Evolutionary conservation across 805 yeast genomes (phyloP).

Genomic region (Metahyphopichia silvanorum): DNA sequence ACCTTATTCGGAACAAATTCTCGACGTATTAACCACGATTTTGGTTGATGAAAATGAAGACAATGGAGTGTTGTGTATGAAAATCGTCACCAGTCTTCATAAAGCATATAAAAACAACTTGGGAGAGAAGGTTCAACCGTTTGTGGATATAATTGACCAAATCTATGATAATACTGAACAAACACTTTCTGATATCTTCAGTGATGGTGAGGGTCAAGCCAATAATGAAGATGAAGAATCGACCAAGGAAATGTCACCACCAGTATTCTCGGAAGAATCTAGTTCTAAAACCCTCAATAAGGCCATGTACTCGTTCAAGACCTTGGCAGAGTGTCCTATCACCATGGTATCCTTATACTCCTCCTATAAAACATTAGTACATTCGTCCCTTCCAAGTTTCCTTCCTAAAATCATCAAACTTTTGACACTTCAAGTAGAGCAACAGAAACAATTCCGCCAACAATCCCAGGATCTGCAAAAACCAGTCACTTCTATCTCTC

Average conservation of each 20-base stretch:
- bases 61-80: conserved; percentile 89
- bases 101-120: conserved; percentile 73
- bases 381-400: conserved; percentile 67
- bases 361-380: conserved; percentile 74
- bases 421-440: conserved; percentile 73
- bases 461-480: conserved; percentile 54
- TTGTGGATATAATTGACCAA: conserved; percentile 69
- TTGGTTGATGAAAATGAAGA: conserved; percentile 86
- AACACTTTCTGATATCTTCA: conserved; percentile 70
- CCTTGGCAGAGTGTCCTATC: conserved; percentile 94
- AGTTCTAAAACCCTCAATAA: conserved; percentile 53
- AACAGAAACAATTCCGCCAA: conserved; percentile 49
- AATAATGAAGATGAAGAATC: conserved; percentile 2
- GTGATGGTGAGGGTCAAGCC: conserved; percentile 11
- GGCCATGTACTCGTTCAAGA: conserved; percentile 82
- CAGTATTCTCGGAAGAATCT: conserved; percentile 41
- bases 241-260: conserved; percentile 27
- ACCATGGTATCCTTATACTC: conserved; percentile 92
- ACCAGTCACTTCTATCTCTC: conserved; percentile 67
- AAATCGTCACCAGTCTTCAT: conserved; percentile 79
- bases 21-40: conserved; percentile 56
- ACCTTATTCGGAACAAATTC: conserved; percentile 59
- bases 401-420: conserved; percentile 79
- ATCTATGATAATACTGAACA: conserved; percentile 78
- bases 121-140: conserved; percentile 70